A percentile compares a stretch with the other conserved stretches of the same genome.
Conservation (phyloP, 192 early-diverging fungal species). For the Entomortierella beljakovae region DNA sequence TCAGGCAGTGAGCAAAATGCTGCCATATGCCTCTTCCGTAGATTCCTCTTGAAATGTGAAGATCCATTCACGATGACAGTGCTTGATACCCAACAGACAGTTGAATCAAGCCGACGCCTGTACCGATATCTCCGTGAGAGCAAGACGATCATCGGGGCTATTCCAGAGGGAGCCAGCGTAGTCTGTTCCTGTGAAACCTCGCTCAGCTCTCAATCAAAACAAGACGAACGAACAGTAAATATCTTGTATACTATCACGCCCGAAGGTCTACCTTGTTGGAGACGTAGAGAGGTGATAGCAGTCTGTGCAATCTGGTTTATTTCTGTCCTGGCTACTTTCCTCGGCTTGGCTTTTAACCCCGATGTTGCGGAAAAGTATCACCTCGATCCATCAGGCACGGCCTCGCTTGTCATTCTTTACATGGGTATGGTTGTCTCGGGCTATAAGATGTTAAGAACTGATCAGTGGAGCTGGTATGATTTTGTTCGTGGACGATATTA, state of each 20-base stretch:
- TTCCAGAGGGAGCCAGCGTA: neutral
- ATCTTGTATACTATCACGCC: slow-evolving; percentile 5
- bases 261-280: slow-evolving; percentile 3
- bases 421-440: slow-evolving; percentile 10
- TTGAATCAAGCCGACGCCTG: slow-evolving; percentile 2
- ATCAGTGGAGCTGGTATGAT: slow-evolving; percentile 14
- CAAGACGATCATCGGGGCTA: neutral
- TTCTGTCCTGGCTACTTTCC: slow-evolving; percentile 13
- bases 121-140: slow-evolving; percentile 15
- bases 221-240: neutral
- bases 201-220: neutral
- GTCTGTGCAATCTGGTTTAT: slow-evolving; percentile 12
- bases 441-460: slow-evolving; percentile 12
- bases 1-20: slow-evolving; percentile 12
- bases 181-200: slow-evolving; percentile 12
- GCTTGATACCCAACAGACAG: slow-evolving; percentile 3
- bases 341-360: slow-evolving; percentile 1
- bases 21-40: slow-evolving; percentile 14
- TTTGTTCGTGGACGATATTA: slow-evolving; percentile 9
- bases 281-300: slow-evolving; percentile 2
- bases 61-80: slow-evolving; percentile 13
- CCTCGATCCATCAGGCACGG: slow-evolving; percentile 7
- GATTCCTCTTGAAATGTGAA: slow-evolving; percentile 1
- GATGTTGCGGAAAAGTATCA: neutral
- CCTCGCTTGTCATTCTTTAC: slow-evolving; percentile 2